Base-by-base conservation (phyloP, 2,329 filamentous ascomycete genomes). In the Beauveria sp. region DNA sequence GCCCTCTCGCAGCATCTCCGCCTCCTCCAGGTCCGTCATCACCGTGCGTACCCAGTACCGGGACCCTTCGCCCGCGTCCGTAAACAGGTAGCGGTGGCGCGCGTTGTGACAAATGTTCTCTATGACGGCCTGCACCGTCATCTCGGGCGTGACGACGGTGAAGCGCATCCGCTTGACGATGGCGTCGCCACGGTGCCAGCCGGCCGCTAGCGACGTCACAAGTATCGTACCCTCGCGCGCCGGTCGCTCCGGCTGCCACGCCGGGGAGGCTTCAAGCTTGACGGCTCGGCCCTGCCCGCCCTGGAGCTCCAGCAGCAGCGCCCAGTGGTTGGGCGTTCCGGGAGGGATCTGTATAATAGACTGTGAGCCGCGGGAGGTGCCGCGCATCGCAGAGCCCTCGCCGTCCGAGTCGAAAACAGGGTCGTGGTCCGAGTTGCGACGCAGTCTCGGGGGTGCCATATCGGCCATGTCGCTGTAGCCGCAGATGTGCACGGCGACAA, bases 71-170 rank as follows among this genome's bases (percentile, higher is more conserved):
- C 58, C 49, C 14, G 20, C 45, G 3, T 60, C 58, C 4, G 58
- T 53, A 16, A 60, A 60, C 5, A 60, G 40, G 40, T 60, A 60
- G 40, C 58, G 58, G 49, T 60, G 58, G 3, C 58, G 58, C n/a
- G 26, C 16, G 40, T 53, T 53, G 49, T 46, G 20, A 24, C 42
- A n/a, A 16, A 60, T 30, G n/a, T 45, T 45, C 20, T 53, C 58
- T 14, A 60, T 4, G 6, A 60, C 49, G 14, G 53, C 49, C 49
- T 42, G 47, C 20, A 60, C 58, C n/a, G 58, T 60, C 3, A 20
- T 52, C 4, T 10, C 30, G 30, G 12, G 18, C 7, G 22, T 12
- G 38, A 38, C 34, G 7, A 49, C 42, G 12, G 3, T 3, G n/a
- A 53, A 53, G 14, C 58, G 58, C 8, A 53, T 9, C 9, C 18